phyloP scores from a whole-genome alignment of 805 yeast species.

The Starmera quercuum region DNA sequence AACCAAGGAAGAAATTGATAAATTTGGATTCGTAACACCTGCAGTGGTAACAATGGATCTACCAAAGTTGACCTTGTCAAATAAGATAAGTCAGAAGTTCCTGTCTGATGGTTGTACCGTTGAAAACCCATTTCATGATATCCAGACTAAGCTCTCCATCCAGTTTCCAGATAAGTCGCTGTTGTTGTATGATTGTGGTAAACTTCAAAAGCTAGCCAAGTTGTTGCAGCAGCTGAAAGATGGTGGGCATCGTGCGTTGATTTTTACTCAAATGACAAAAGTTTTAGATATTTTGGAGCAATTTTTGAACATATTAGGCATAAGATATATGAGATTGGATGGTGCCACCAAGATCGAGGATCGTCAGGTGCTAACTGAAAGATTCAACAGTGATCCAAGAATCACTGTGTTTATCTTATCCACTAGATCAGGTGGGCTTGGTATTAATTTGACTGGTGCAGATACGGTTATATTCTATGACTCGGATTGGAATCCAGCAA shows the following conservation, averaged over 20 bases:
- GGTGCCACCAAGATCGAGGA: slow-evolving; percentile 98
- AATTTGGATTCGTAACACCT: slow-evolving; percentile 85
- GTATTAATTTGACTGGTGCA: slow-evolving; percentile 96
- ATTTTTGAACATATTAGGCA: slow-evolving; percentile 90
- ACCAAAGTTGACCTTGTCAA: slow-evolving; percentile 43
- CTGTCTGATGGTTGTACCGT: slow-evolving; percentile 20
- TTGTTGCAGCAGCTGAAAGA: slow-evolving; percentile 71
- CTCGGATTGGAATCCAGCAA: slow-evolving; percentile 99
- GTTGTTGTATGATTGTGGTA: slow-evolving; percentile 94
- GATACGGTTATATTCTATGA: slow-evolving; percentile 98
- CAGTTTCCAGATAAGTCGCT: slow-evolving; percentile 95
- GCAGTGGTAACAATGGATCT: slow-evolving; percentile 71
- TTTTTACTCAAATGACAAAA: slow-evolving; percentile 97
- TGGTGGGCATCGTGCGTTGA: slow-evolving; percentile 88
- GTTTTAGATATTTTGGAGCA: slow-evolving; percentile 91
- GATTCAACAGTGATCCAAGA: slow-evolving; percentile 79
- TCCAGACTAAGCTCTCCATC: slow-evolving; percentile 81
- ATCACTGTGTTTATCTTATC: slow-evolving; percentile 89
- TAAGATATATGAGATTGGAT: slow-evolving; percentile 88
- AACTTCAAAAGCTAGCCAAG: slow-evolving; percentile 75
- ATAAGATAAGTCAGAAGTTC: slow-evolving; percentile 22
- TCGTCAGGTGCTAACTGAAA: slow-evolving; percentile 87
- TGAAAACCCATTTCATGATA: slow-evolving; percentile 60
- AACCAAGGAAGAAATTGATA: slow-evolving; percentile 50
- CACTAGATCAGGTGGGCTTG: slow-evolving; percentile 96